Conservation (phyloP, 2,329 filamentous ascomycete species). For the Aspergillus amoenus region DNA sequence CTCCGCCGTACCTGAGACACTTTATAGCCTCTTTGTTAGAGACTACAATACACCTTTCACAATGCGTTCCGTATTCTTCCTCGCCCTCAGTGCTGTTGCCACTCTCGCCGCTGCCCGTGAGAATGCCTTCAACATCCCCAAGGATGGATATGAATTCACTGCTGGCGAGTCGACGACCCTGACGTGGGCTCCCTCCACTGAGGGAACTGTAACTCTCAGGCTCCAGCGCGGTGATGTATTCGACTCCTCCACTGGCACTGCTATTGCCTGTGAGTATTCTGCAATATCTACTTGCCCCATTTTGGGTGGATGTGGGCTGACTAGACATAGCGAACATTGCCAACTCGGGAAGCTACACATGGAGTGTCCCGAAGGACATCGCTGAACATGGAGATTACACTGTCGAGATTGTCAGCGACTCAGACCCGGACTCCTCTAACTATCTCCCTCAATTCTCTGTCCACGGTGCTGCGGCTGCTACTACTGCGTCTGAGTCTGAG, state of each 20-base stretch:
- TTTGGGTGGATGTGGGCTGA: conserved; percentile 8
- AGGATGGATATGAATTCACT: conserved; percentile 43
- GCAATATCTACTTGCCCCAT: not conserved
- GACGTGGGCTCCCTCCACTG: conserved; percentile 51
- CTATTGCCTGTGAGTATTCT: conserved; percentile 46
- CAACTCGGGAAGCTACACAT: conserved; percentile 53
- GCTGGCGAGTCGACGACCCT: conserved; percentile 49
- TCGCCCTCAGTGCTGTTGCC: conserved; percentile 47
- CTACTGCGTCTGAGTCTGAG: conserved; percentile 20
- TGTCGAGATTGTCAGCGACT: conserved; percentile 53
- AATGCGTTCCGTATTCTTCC: conserved; percentile 48
- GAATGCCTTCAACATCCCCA: conserved; percentile 52
- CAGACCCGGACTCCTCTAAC: conserved; percentile 46
- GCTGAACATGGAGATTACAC: conserved; percentile 50
- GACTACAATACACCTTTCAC: conserved; percentile 22
- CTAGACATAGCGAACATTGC: conserved; percentile 42
- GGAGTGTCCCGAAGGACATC: conserved; percentile 44
- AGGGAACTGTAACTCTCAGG: conserved; percentile 53
- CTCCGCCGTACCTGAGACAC: conserved; percentile 5
- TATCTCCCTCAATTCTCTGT: conserved; percentile 55
- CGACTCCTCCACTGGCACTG: conserved; percentile 41
- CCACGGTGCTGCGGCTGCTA: conserved; percentile 39
- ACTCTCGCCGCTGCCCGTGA: conserved; percentile 43
- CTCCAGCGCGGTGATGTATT: conserved; percentile 47
- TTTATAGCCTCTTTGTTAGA: conserved; percentile 4